Conservation (phyloP, 2,329 filamentous ascomycete species). For the Cladosporium sp. region DNA sequence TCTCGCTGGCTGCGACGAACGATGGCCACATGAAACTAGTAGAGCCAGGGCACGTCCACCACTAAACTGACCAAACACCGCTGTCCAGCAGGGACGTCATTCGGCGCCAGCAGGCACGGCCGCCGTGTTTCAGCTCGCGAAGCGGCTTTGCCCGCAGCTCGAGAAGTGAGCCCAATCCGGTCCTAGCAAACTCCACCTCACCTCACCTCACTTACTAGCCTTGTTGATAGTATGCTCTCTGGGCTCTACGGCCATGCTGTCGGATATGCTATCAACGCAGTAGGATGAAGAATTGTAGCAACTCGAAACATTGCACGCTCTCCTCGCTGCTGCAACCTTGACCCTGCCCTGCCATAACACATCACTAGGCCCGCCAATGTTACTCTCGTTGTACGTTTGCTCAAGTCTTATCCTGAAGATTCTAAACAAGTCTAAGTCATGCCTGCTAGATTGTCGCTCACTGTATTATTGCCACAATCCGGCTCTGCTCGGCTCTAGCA, state of each 20-base stretch:
- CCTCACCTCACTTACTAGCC: not conserved
- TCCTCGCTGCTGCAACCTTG: too few species aligned
- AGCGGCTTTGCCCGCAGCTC: not conserved
- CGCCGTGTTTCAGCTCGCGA: not conserved
- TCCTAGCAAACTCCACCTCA: not conserved
- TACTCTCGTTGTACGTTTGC: too few species aligned
- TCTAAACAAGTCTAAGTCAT: too few species aligned
- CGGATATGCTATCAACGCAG: not conserved
- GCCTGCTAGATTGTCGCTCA: too few species aligned
- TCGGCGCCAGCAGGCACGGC: not conserved
- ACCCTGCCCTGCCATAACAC: too few species aligned
- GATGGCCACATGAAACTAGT: not conserved
- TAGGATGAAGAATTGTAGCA: not conserved
- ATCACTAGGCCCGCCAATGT: too few species aligned
- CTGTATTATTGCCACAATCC: too few species aligned
- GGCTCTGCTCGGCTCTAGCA: too few species aligned
- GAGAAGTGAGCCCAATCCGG: not conserved
- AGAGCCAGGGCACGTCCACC: not conserved
- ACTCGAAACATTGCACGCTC: too few species aligned
- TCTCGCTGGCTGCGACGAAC: constrained; percentile 1
- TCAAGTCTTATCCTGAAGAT: too few species aligned
- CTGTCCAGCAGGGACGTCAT: too few species aligned
- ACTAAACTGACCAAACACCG: not conserved
- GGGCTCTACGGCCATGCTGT: not conserved
- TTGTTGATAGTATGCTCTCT: not conserved